Percentiles rank a stretch among this genome's conserved stretches.
Conservation (phyloP, 306 rosid genomes). For the Glycyrrhiza uralensis region DNA sequence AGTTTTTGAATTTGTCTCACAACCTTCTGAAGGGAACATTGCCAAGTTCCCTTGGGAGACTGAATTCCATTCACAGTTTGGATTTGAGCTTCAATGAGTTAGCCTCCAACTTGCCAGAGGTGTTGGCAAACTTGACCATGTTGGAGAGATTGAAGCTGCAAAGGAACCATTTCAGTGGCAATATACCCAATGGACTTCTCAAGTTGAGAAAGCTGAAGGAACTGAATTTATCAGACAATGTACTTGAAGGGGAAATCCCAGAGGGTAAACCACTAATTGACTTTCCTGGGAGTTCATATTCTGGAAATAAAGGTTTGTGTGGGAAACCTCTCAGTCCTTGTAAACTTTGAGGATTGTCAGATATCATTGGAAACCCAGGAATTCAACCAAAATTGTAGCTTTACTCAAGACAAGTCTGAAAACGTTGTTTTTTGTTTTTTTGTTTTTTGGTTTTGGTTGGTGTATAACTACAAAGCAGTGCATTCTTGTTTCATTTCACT, state of each 20-base stretch:
- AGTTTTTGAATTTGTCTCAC: constrained; percentile 54
- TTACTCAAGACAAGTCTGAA: neutral
- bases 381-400: neutral
- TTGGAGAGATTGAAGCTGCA: constrained; percentile 61
- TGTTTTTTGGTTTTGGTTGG: neutral
- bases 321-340: constrained; percentile 69
- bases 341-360: constrained; percentile 24
- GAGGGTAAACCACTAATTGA: constrained; percentile 49
- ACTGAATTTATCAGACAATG: constrained; percentile 54
- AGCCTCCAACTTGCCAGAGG: constrained; percentile 49
- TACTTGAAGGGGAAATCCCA: constrained; percentile 69
- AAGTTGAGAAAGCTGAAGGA: constrained; percentile 47
- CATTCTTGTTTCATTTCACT: constrained; percentile 13
- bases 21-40: constrained; percentile 50
- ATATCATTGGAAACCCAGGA: neutral
- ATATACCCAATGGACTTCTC: constrained; percentile 53
- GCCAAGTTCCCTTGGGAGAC: constrained; percentile 38
- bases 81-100: constrained; percentile 59
- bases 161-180: constrained; percentile 51
- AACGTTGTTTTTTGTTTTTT: neutral
- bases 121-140: constrained; percentile 40
- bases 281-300: constrained; percentile 54
- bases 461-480: too few relatives aligned
- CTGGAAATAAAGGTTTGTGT: constrained; percentile 62
- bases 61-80: constrained; percentile 45